Percentiles rank a stretch among this genome's conserved stretches.
Conservation (phyloP, 2,329 filamentous ascomycete species). For the Macrophomina phaseolina region DNA sequence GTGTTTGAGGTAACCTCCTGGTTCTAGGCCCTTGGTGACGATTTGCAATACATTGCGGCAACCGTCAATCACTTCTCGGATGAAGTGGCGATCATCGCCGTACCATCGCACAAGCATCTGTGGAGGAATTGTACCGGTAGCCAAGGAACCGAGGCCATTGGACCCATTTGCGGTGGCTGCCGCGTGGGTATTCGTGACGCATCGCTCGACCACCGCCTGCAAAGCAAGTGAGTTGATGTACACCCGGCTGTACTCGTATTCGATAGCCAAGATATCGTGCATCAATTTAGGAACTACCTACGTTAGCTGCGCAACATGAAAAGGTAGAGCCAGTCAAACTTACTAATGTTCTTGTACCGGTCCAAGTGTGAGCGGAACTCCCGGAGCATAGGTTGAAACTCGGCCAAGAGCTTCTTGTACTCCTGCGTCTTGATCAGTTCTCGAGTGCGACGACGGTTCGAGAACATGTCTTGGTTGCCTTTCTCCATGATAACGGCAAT, state of each 20-base stretch:
- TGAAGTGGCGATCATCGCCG: conserved; percentile 65
- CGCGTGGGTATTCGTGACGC: conserved; percentile 72
- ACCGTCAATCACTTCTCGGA: conserved; percentile 75
- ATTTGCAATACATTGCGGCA: conserved; percentile 77
- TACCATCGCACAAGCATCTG: conserved; percentile 57
- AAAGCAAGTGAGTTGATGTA: conserved; percentile 94
- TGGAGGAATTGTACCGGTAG: conserved; percentile 50
- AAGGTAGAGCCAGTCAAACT: neutral
- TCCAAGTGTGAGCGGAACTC: conserved; percentile 86
- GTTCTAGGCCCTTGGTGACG: conserved; percentile 77
- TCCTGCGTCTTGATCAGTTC: conserved; percentile 85
- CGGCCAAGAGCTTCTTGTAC: conserved; percentile 80
- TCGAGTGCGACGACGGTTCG: conserved; percentile 84
- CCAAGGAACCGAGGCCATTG: conserved; percentile 25
- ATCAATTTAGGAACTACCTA: conserved; percentile 60
- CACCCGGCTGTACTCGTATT: conserved; percentile 93
- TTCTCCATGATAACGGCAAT: conserved; percentile 92
- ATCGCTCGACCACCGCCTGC: conserved; percentile 93
- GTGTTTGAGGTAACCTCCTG: conserved; percentile 78
- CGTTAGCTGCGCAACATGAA: neutral
- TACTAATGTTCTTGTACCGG: conserved; percentile 52
- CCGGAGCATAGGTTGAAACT: conserved; percentile 78
- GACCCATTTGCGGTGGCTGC: conserved; percentile 43
- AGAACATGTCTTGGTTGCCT: conserved; percentile 87
- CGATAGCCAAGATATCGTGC: conserved; percentile 82